These are phyloP conservation scores for Cenchrus americanus DNA, from an alignment of 176 grass and related monocot species.

Conservation along the genomic window DNA sequence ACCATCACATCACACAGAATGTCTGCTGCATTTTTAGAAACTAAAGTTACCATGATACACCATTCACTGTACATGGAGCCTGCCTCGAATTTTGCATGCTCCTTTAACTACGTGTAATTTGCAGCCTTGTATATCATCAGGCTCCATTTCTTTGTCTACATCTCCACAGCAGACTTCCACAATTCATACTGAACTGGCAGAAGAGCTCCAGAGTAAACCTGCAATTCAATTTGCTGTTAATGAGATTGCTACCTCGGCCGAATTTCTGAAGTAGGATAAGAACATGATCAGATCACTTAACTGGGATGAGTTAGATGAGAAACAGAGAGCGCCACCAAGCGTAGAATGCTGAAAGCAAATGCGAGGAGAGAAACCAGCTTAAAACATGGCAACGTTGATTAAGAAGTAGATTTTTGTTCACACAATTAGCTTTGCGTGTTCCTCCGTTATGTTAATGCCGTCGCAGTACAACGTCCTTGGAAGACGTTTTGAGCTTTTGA, in stretches of 20 bases:
- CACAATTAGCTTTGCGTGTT: neutral
- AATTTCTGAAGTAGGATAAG: neutral
- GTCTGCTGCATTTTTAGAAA: neutral
- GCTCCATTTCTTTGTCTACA: neutral
- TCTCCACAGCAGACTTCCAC: neutral
- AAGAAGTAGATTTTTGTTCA: neutral
- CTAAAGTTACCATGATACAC: conserved; percentile 20
- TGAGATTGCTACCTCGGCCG: neutral
- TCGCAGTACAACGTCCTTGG: conserved; percentile 14
- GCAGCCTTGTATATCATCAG: neutral
- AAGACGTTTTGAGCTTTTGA: neutral
- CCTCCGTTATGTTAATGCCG: neutral
- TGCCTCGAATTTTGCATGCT: neutral
- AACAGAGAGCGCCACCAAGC: conserved; percentile 95
- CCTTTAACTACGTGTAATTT: neutral
- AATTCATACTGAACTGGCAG: neutral
- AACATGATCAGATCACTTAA: conserved; percentile 21
- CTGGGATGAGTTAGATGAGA: conserved; percentile 57
- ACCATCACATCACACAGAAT: neutral
- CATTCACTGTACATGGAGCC: neutral
- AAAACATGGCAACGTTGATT: neutral
- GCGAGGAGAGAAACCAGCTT: neutral
- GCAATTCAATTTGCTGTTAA: neutral
- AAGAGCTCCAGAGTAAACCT: conserved; percentile 4
- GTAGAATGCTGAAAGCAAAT: conserved; percentile 77